Percentiles rank a stretch among this genome's conserved stretches.
phyloP scores from a whole-genome alignment of 805 yeast genomes.

The Metschnikowia anglica region DNA sequence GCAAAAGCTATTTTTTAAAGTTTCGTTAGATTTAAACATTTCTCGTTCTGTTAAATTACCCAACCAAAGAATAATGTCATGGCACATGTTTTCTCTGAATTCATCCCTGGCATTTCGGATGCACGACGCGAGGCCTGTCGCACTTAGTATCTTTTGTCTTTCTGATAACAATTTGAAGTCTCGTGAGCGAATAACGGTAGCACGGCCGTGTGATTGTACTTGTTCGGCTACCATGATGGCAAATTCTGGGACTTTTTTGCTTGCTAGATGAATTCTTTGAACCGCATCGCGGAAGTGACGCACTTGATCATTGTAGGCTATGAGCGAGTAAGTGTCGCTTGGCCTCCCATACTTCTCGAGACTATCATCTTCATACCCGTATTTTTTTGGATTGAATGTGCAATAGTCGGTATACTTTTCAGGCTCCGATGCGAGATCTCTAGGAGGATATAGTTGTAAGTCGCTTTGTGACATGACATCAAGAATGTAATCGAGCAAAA shows the following conservation, averaged over 20 bases:
- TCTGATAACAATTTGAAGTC: constrained; percentile 50
- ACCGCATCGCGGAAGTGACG: constrained; percentile 75
- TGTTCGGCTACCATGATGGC: constrained; percentile 70
- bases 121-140: constrained; percentile 65
- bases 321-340: constrained; percentile 51
- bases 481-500: constrained; percentile 55
- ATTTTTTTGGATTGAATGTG: constrained; percentile 40
- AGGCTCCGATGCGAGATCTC: constrained; percentile 25
- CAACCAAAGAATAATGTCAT: constrained; percentile 68
- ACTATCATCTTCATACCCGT: constrained; percentile 41
- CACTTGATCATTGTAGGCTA: constrained; percentile 76
- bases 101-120: constrained; percentile 67
- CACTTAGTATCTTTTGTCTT: constrained; percentile 54
- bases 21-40: constrained; percentile 47
- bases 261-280: constrained; percentile 60
- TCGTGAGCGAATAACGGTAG: constrained; percentile 59
- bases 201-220: constrained; percentile 65
- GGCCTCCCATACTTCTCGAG: constrained; percentile 30
- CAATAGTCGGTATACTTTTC: constrained; percentile 32
- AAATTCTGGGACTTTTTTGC: constrained; percentile 61
- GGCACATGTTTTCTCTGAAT: constrained; percentile 79
- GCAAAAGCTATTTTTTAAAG: constrained; percentile 52
- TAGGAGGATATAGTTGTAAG: constrained; percentile 35
- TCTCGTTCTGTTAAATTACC: constrained; percentile 55
- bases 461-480: constrained; percentile 57